Conservation (phyloP, 2,329 filamentous ascomycete species). For the Beauveria varroae region DNA sequence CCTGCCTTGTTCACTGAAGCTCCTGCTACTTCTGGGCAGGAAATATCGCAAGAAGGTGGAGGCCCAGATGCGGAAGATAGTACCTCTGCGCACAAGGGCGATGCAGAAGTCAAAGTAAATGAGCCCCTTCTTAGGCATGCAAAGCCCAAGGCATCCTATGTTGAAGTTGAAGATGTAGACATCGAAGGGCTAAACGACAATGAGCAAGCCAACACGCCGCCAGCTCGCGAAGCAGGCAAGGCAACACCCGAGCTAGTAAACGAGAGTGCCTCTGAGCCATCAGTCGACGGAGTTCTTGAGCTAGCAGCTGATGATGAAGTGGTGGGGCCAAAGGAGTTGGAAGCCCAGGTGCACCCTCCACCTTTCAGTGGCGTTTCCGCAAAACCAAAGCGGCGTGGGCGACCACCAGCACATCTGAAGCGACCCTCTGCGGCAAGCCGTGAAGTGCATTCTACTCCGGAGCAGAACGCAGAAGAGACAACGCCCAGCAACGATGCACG, state of each 20-base stretch:
- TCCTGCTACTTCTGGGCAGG: slow-evolving; percentile 14
- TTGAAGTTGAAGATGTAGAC: slow-evolving; percentile 37
- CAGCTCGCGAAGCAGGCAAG: neutral
- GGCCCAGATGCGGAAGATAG: slow-evolving; percentile 10
- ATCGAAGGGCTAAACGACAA: slow-evolving; percentile 19
- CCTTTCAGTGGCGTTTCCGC: neutral
- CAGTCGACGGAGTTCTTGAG: neutral
- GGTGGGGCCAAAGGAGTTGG: neutral
- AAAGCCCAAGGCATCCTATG: slow-evolving; percentile 43
- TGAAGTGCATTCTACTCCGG: slow-evolving; percentile 15
- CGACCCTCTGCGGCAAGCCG: slow-evolving; percentile 9
- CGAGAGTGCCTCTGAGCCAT: neutral
- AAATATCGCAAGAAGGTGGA: slow-evolving; percentile 13
- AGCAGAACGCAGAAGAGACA: neutral
- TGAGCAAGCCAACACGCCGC: neutral
- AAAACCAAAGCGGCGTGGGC: slow-evolving; percentile 16
- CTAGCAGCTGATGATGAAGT: neutral
- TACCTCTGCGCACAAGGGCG: slow-evolving; percentile 12
- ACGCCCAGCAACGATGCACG: slow-evolving; percentile 15
- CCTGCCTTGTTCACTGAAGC: slow-evolving; percentile 40
- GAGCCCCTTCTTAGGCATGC: slow-evolving; percentile 44
- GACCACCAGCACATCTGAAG: slow-evolving; percentile 11
- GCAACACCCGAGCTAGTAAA: neutral
- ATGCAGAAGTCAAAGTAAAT: slow-evolving; percentile 27
- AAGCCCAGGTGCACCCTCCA: neutral